Conservation (phyloP, 441 rosid species). For the Gossypium trilobum region DNA sequence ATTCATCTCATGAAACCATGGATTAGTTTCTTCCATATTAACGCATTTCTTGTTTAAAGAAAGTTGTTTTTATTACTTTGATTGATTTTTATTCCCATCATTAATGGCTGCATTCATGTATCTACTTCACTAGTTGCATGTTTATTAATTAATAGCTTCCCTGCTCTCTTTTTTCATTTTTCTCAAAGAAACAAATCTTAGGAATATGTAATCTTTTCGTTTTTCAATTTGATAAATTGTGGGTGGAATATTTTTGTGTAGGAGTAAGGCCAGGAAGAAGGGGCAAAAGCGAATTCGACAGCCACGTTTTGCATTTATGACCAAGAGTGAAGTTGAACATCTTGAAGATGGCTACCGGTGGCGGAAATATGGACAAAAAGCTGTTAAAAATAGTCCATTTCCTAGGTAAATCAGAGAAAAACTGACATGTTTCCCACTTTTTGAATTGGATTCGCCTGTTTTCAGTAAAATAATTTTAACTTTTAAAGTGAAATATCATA, state of each 20-base stretch:
- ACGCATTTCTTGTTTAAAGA: background rate
- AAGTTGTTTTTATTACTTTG: background rate
- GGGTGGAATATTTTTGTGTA: slow-evolving; percentile 28
- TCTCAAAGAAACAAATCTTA: background rate
- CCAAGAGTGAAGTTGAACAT: slow-evolving; percentile 87
- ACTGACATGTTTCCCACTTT: background rate
- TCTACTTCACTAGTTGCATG: background rate
- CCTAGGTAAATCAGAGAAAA: slow-evolving; percentile 38
- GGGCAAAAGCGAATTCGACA: slow-evolving; percentile 72
- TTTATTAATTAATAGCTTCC: background rate
- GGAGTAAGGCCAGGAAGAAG: slow-evolving; percentile 58
- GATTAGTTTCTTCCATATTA: background rate
- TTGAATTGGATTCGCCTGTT: background rate
- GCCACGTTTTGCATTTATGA: slow-evolving; percentile 83
- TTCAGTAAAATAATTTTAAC: background rate
- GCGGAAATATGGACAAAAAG: slow-evolving; percentile 94
- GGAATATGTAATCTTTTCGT: background rate
- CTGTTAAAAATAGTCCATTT: slow-evolving; percentile 80
- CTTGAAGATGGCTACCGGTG: slow-evolving; percentile 95
- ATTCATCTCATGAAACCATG: slow-evolving; percentile 1
- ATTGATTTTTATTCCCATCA: background rate
- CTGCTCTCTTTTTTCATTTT: too few relatives aligned
- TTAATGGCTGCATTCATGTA: background rate
- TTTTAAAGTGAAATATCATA: background rate
- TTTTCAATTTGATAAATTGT: slow-evolving; percentile 23